Evolutionary conservation across 192 early-diverging fungal genomes (phyloP), one percentile per base, ranked within the genome.

Genomic region (Oehlia diaphana): DNA sequence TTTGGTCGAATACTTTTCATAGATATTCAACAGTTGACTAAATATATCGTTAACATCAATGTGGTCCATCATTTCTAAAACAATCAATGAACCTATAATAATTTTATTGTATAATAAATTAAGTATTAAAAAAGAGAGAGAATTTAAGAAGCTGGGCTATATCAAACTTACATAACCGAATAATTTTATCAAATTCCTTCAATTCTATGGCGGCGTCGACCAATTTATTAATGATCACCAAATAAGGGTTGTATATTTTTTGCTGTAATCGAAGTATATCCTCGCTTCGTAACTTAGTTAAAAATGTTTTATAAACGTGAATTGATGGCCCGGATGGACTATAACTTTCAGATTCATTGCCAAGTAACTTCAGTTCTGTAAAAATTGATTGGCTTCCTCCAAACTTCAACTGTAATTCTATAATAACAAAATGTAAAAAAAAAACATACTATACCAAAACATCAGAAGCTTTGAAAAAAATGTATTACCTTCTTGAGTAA

Each of bases 111-210:
- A 42, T 19, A 77, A 50, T 26, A 26, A 49, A 67, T 3, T 19
- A 19, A 31, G 19, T 26, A 31, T 14, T 14, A 58, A 39, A 3
- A 78, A 78, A 39, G 21, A 21, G 12, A 76, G 21, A 35, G 31
- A 31, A 23, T 76, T 9, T 16, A 21, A 21, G 9, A 64, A 26
- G 5, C 35, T 44, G n/a, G 49, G 13, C 12, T 7, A 9, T 67
- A 31, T 26, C 5, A 31, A 44, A 70, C 77, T 70, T 79, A 79
- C 77, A 79, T 26, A 79, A 49, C 70, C 50, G 67, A 37, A 79
- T 33, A 10, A 63, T 50, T 71, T 62, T 79, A 61, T 79, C 67
- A 70, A 37, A 79, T 70, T 69, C 66, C 6, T 79, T 39, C 9
- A 79, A 39, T 70, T 70, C 67, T 4, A 53, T 62, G 14, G 67